Evolutionary conservation across 768 basidiomycete species (phyloP), one percentile per base, ranked within the genome.

Genomic region (Exidia glandulosa): DNA sequence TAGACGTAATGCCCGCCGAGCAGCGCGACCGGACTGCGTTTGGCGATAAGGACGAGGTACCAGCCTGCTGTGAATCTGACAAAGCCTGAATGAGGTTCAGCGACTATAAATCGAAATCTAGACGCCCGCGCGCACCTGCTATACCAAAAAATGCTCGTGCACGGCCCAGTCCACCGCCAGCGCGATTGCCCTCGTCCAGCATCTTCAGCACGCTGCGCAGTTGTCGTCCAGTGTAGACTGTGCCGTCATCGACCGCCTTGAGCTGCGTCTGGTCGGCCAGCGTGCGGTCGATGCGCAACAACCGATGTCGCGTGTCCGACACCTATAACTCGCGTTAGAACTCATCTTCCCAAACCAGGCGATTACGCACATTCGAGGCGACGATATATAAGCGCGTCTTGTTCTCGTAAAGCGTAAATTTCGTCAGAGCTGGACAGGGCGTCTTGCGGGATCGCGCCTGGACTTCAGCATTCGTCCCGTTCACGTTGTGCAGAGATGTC

Each of bases 1-100:
- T 94, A 98, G 41, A 98, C 77, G 67, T 96, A 96, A 69, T 97
- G 94, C 0, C 95, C 95, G 6, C 94, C 96, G 9, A 99, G 76
- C 3, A 99, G 79, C 0, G 94, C 93, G 41, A 98, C 94, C 6
- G 93, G 88, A 7, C 90, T 88, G 45, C 94, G 84, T 69, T 94
- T 91, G 54, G 89, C 83, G 63, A 98, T 85, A 25, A 93, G 73
- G 56, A 99, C 82, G 82, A 97, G 86, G 71, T 97, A 97, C 89
- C 91, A 98, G 9, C 94, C 92, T 1, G 93, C 88, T 2, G 94
- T 96, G 70, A 98, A 97, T 48, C 83, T 82, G 59, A 97, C 85
- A 68, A 99, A 97, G 0, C 95, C 95, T 89, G 61, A 30, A 14
- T 19, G 29, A 5, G 32, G 41, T 54, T 59, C 13, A 54, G 45